Conservation (phyloP, 177 flowering plant species). For the Vitis hybrid region DNA sequence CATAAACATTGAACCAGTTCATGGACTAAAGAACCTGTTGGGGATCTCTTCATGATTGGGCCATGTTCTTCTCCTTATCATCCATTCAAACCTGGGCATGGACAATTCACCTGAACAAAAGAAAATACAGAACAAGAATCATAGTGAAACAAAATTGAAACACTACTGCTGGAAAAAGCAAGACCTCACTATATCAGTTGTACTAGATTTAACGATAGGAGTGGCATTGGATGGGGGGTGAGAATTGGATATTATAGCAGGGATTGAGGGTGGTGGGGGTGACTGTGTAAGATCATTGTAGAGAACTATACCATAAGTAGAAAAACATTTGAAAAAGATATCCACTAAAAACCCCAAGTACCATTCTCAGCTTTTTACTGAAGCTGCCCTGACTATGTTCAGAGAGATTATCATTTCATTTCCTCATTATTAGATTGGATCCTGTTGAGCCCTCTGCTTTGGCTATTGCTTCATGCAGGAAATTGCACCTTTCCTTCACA, state of each 20-base stretch:
- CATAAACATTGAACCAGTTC: too few species aligned
- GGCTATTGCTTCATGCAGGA: too few species aligned
- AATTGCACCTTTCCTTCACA: too few species aligned
- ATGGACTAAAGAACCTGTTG: too few species aligned
- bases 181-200: conserved; percentile 9
- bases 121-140: not conserved
- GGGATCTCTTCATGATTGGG: too few species aligned
- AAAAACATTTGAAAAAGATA: conserved; percentile 11
- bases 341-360: conserved; percentile 15
- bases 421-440: not conserved
- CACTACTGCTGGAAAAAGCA: not conserved
- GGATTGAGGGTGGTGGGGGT: conserved; percentile 9
- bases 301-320: conserved; percentile 15
- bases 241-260: conserved; percentile 8
- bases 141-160: not conserved
- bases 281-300: conserved; percentile 10
- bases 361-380: conserved; percentile 6
- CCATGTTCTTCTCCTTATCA: too few species aligned
- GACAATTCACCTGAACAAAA: not conserved
- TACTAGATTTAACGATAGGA: conserved; percentile 4
- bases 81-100: not conserved
- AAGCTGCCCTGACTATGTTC: conserved; percentile 4
- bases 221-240: conserved; percentile 9
- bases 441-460: not conserved
- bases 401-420: not conserved